phyloP scores from a whole-genome alignment of 345 rosid genomes.

The Euphorbia pulcherrima region DNA sequence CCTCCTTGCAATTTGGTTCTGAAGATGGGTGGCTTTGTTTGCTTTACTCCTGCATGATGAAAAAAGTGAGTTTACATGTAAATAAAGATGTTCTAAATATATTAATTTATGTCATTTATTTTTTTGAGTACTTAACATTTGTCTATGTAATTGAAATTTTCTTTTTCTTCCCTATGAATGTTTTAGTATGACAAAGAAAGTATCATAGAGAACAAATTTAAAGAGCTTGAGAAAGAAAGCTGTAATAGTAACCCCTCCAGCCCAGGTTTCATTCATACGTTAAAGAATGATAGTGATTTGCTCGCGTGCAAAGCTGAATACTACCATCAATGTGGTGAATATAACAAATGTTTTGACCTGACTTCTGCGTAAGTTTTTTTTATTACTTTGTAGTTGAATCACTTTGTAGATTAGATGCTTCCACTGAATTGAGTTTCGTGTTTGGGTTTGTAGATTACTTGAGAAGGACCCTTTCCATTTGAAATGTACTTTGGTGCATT shows the following conservation, averaged over 20 bases:
- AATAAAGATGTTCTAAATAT: neutral
- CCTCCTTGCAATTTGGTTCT: slow-evolving; percentile 74
- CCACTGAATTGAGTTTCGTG: slow-evolving; percentile 16
- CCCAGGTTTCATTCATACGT: slow-evolving; percentile 46
- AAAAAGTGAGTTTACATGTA: slow-evolving; percentile 47
- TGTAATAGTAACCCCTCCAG: slow-evolving; percentile 42
- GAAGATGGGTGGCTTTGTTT: slow-evolving; percentile 92
- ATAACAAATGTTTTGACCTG: slow-evolving; percentile 86
- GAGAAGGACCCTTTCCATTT: slow-evolving; percentile 96
- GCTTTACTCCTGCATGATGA: slow-evolving; percentile 88
- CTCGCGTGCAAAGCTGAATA: slow-evolving; percentile 95
- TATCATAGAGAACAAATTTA: slow-evolving; percentile 75
- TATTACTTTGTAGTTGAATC: slow-evolving; percentile 13
- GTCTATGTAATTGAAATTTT: slow-evolving; percentile 2
- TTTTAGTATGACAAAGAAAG: slow-evolving; percentile 73
- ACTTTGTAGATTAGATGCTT: slow-evolving; percentile 15
- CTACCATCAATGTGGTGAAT: slow-evolving; percentile 93
- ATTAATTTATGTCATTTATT: slow-evolving; percentile 8
- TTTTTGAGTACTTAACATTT: neutral
- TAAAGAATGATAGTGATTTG: slow-evolving; percentile 76
- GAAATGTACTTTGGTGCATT: slow-evolving; percentile 79
- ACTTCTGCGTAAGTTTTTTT: slow-evolving; percentile 64
- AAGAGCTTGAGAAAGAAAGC: slow-evolving; percentile 74
- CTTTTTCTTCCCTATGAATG: neutral
- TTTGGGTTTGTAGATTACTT: slow-evolving; percentile 55